These are phyloP conservation scores for Tubosaeta brunneosetosa DNA, from an alignment of 768 basidiomycete species.

Conservation along the genomic window DNA sequence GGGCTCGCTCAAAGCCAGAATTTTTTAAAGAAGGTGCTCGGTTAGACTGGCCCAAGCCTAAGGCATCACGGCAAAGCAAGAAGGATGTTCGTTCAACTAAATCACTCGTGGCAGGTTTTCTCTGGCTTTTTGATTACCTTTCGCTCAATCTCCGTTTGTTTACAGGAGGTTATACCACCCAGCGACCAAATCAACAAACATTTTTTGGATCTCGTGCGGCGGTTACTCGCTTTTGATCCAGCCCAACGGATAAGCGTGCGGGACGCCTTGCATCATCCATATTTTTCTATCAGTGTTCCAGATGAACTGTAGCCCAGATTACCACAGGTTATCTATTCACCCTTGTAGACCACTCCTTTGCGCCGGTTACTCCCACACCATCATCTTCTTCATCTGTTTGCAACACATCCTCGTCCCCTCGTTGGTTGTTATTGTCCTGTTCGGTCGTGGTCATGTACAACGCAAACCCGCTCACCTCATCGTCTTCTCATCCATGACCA, in stretches of 20 bases:
- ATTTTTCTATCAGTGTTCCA: slow-evolving; percentile 67
- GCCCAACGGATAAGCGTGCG: slow-evolving; percentile 81
- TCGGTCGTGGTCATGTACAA: slow-evolving; percentile 36
- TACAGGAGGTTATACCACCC: slow-evolving; percentile 79
- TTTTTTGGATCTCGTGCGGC: slow-evolving; percentile 85
- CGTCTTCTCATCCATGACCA: slow-evolving; percentile 24
- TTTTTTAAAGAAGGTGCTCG: slow-evolving; percentile 85
- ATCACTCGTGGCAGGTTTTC: slow-evolving; percentile 58
- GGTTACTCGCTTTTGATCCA: slow-evolving; percentile 87
- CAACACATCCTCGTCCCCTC: slow-evolving; percentile 19
- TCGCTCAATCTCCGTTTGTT: slow-evolving; percentile 5
- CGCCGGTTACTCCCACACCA: slow-evolving; percentile 17
- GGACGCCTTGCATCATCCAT: slow-evolving; percentile 84
- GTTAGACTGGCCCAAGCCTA: slow-evolving; percentile 90
- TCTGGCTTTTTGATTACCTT: neutral
- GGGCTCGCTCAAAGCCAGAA: slow-evolving; percentile 80
- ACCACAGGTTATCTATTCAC: slow-evolving; percentile 32
- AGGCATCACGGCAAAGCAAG: slow-evolving; percentile 83
- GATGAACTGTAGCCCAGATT: slow-evolving; percentile 55
- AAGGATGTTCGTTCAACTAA: slow-evolving; percentile 90
- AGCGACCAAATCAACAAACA: slow-evolving; percentile 68
- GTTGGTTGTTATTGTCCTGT: slow-evolving; percentile 36
- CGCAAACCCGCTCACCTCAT: slow-evolving; percentile 28
- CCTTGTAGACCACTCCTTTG: slow-evolving; percentile 31
- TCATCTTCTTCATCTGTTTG: slow-evolving; percentile 23